Percentiles rank a stretch among this genome's conserved stretches.
These are phyloP conservation scores for Gonapodya sp. DNA, from an alignment of 192 early-diverging fungal genomes.

Conservation along the genomic window DNA sequence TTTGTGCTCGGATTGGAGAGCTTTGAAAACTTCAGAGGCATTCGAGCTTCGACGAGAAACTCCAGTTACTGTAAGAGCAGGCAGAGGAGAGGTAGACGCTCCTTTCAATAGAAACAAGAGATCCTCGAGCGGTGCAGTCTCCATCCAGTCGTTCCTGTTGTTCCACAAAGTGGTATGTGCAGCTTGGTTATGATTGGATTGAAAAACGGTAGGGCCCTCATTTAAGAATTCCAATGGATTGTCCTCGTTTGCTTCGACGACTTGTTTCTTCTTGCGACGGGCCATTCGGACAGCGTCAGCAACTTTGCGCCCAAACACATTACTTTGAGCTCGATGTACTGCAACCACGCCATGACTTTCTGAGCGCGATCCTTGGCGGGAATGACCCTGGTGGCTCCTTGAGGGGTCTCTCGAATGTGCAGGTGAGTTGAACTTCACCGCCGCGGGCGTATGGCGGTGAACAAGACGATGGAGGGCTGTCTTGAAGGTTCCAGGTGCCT, in stretches of 20 bases:
- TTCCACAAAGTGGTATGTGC: background rate
- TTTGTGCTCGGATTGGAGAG: background rate
- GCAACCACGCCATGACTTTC: no score
- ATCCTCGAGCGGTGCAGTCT: background rate
- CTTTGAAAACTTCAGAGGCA: background rate
- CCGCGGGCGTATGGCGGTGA: background rate
- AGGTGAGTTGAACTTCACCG: background rate
- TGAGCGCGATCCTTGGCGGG: background rate
- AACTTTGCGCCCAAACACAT: background rate
- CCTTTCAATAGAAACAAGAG: background rate
- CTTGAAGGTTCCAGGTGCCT: background rate
- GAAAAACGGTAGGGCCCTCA: background rate
- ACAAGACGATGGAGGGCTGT: background rate
- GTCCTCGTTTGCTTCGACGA: no score
- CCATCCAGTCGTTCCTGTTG: background rate
- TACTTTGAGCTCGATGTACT: background rate
- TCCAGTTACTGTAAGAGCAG: background rate
- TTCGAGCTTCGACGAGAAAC: background rate
- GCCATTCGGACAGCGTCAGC: background rate
- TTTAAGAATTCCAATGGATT: background rate
- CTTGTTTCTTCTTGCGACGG: background rate
- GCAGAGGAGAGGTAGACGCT: background rate
- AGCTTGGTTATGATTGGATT: background rate
- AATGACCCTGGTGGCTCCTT: background rate
- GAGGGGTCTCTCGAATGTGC: background rate